Conservation (phyloP, 2,329 filamentous ascomycete species). For the Nigrograna mackinnonii region DNA sequence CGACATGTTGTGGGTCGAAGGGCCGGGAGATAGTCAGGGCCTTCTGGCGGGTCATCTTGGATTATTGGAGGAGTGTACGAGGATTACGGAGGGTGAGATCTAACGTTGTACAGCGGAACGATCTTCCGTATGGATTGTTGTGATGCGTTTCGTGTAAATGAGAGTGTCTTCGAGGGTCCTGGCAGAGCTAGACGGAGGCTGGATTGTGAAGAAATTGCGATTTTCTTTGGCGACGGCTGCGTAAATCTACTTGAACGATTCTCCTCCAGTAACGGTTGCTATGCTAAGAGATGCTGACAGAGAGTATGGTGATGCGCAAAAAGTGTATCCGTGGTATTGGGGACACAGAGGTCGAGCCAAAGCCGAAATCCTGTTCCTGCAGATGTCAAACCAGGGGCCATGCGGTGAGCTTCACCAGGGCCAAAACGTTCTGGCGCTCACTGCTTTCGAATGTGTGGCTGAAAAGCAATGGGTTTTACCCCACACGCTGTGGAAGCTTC, state of each 20-base stretch:
- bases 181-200: no score
- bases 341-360: background rate
- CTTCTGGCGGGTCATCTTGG: slow-evolving; percentile 18
- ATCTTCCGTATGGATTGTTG: no score
- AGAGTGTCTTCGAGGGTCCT: no score
- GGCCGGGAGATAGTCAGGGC: slow-evolving; percentile 31
- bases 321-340: background rate
- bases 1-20: slow-evolving; percentile 36
- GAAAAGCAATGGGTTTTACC: slow-evolving; percentile 7
- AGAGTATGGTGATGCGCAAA: slow-evolving; percentile 12
- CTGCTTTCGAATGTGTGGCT: slow-evolving; percentile 26
- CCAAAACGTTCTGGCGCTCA: slow-evolving; percentile 13
- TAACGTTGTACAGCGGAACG: no score
- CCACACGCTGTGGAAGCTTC: slow-evolving; percentile 9
- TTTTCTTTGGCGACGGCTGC: no score
- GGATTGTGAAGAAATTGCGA: no score
- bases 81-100: background rate
- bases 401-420: slow-evolving; percentile 11
- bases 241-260: no score
- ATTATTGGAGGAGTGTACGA: background rate
- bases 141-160: no score
- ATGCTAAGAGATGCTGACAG: slow-evolving; percentile 12
- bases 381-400: slow-evolving; percentile 20
- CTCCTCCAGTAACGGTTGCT: no score
- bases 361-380: slow-evolving; percentile 5